Conservation (phyloP, 2,329 filamentous ascomycete genomes). For the Sarocladiaceae sp. region DNA sequence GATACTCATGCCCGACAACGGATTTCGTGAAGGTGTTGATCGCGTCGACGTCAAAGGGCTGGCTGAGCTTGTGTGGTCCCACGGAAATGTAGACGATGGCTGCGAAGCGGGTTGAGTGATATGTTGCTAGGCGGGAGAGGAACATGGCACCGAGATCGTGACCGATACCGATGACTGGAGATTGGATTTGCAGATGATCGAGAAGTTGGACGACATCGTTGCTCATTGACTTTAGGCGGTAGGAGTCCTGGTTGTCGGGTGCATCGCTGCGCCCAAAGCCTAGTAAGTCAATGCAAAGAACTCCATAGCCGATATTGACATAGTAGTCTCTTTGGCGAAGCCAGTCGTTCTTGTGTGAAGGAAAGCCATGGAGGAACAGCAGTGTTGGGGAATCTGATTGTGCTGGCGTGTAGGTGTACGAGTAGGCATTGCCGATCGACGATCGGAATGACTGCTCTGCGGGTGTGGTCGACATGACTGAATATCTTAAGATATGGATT, state of each 20-base stretch:
- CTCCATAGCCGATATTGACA: constrained; percentile 31
- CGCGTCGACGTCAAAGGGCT: constrained; percentile 23
- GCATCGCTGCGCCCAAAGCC: constrained; percentile 33
- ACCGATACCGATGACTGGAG: constrained; percentile 35
- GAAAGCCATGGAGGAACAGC: constrained; percentile 45
- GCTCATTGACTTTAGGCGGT: constrained; percentile 26
- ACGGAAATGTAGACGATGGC: constrained; percentile 25
- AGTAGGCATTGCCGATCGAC: constrained; percentile 20
- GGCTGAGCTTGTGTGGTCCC: constrained; percentile 22
- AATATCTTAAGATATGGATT: no score
- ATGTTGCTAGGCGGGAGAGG: constrained; percentile 23
- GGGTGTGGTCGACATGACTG: background rate
- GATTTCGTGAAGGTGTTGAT: constrained; percentile 28
- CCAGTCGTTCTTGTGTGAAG: constrained; percentile 42
- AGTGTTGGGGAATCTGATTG: constrained; percentile 26
- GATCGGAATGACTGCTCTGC: background rate
- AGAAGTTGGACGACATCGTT: constrained; percentile 30
- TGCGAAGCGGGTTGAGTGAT: constrained; percentile 18
- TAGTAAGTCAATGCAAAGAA: constrained; percentile 37
- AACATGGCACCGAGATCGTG: constrained; percentile 32
- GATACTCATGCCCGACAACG: constrained; percentile 22
- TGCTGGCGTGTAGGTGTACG: constrained; percentile 24
- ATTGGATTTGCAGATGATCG: constrained; percentile 23
- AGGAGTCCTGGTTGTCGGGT: constrained; percentile 21
- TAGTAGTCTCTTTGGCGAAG: constrained; percentile 31